phyloP scores from a whole-genome alignment of 805 yeast genomes.

The Candida oleophila region DNA sequence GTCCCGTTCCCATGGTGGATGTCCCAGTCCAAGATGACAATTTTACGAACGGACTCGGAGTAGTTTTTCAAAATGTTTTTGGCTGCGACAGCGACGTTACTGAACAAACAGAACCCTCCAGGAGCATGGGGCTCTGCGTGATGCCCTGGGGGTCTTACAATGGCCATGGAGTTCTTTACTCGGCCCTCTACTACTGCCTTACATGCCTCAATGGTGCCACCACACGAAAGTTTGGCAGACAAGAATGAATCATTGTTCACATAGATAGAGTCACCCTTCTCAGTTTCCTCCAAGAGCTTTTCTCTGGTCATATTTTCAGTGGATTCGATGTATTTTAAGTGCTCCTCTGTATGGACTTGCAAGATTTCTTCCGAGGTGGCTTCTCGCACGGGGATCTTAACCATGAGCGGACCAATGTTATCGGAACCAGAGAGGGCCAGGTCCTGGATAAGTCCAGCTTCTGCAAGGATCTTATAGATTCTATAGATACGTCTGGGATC shows the following conservation, averaged over 20 bases:
- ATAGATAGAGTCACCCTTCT: conserved; percentile 90
- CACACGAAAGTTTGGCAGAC: conserved; percentile 90
- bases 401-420: conserved; percentile 82
- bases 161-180: conserved; percentile 89
- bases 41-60: conserved; percentile 84
- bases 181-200: conserved; percentile 89
- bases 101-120: conserved; percentile 94
- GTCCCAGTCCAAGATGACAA: conserved; percentile 94
- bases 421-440: conserved; percentile 69
- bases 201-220: conserved; percentile 96
- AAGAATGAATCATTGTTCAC: conserved; percentile 86
- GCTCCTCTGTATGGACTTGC: conserved; percentile 81
- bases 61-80: conserved; percentile 75
- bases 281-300: conserved; percentile 76
- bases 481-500: conserved; percentile 96
- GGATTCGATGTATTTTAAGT: conserved; percentile 69
- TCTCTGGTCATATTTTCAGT: conserved; percentile 79
- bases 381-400: conserved; percentile 85
- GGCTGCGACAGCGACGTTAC: conserved; percentile 97
- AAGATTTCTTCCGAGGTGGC: conserved; percentile 85
- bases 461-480: conserved; percentile 89
- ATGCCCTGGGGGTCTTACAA: conserved; percentile 98
- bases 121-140: conserved; percentile 98
- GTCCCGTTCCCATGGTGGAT: conserved; percentile 99
- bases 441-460: conserved; percentile 85